phyloP scores from a whole-genome alignment of 148 eudicot genomes.

The Oxyria digyna region DNA sequence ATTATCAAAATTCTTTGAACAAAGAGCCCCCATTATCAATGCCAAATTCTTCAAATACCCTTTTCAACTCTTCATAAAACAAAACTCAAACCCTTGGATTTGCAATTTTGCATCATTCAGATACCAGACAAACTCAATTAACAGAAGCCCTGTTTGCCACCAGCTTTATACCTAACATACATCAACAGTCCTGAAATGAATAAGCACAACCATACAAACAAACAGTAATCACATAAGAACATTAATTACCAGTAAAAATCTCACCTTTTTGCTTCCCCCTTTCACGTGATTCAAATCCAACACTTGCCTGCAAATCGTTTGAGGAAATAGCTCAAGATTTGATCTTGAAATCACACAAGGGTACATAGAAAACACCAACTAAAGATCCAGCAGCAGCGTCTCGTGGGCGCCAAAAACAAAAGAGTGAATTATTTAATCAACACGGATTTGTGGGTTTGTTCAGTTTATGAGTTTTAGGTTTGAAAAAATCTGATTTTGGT shows the following conservation, averaged over 20 bases:
- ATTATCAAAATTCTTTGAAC: not conserved
- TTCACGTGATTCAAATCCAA: constrained; percentile 1
- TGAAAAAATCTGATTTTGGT: not conserved
- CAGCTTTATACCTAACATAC: constrained; percentile 1
- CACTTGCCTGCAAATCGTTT: not conserved
- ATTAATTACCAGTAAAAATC: not conserved
- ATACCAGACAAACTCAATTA: not conserved
- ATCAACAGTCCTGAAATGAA: not conserved
- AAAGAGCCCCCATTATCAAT: constrained; percentile 3
- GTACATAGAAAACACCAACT: not conserved
- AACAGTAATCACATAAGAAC: not conserved
- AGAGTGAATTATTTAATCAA: not conserved
- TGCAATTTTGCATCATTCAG: constrained; percentile 1
- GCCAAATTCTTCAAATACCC: not conserved
- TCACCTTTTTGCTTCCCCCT: not conserved
- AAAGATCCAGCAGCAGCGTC: constrained; percentile 1
- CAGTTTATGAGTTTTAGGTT: not conserved
- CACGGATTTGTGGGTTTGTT: not conserved
- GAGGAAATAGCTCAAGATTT: not conserved
- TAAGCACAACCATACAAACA: not conserved
- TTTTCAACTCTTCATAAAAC: not conserved
- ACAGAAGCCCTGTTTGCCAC: not conserved
- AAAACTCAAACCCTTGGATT: not conserved
- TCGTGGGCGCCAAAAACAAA: constrained; percentile 10
- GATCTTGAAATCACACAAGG: not conserved